phyloP scores from a whole-genome alignment of 345 rosid species.

The Ricinus communis region DNA sequence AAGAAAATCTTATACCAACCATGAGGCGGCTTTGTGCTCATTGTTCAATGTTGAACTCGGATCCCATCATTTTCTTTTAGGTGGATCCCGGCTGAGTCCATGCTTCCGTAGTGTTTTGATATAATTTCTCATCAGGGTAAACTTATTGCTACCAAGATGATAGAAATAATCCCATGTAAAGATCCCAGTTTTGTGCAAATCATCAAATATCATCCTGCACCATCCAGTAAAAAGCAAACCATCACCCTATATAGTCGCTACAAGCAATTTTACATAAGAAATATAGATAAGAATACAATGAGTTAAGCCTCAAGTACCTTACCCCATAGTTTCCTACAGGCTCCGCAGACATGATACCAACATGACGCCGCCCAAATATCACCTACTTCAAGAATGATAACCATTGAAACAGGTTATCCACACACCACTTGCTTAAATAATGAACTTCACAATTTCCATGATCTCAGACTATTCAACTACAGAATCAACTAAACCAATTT shows the following conservation, averaged over 20 bases:
- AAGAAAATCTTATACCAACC: not conserved
- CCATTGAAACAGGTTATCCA: not conserved
- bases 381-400: conserved; percentile 47
- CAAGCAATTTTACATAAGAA: not conserved
- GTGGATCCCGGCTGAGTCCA: conserved; percentile 84
- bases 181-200: conserved; percentile 93
- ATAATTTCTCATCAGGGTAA: conserved; percentile 72
- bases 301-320: conserved; percentile 49
- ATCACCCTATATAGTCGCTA: not conserved
- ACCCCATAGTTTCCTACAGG: conserved; percentile 97
- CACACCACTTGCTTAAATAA: not conserved
- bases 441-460: not conserved
- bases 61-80: conserved; percentile 43
- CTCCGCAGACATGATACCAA: conserved; percentile 92
- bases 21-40: not conserved
- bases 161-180: conserved; percentile 87
- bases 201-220: conserved; percentile 81
- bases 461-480: not conserved
- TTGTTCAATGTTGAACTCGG: not conserved
- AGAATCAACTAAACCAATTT: not conserved
- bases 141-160: conserved; percentile 81
- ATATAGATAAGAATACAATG: not conserved
- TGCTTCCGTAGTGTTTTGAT: conserved; percentile 74
- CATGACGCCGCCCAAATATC: conserved; percentile 81
- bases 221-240: conserved; percentile 11